Base-by-base conservation (phyloP, 2,329 filamentous ascomycete species). In the Tolypocladium paradoxum region DNA sequence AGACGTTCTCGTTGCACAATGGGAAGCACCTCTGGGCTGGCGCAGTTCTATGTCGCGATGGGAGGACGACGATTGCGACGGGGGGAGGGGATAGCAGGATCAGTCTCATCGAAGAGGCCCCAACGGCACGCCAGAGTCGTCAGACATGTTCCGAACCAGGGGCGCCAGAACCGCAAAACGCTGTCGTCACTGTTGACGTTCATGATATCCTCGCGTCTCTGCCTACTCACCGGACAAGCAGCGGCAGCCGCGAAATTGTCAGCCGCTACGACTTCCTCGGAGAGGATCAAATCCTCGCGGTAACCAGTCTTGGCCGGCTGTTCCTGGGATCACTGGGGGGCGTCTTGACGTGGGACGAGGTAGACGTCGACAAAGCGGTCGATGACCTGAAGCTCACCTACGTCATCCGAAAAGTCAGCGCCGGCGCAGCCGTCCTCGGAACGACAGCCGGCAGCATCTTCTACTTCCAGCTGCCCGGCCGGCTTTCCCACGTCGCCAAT, bases 21-120 rank as follows among this genome's bases (percentile, higher is more conserved):
- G 93, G 93, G 7, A 99, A 96, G 68, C 90, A 96, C 64, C 83
- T 97, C 7, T 97, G 92, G 91, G 84, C 90, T 0, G 76, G 83
- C 37, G 81, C 80, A 14, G 55, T 77, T 8, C 59, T 67, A 2
- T 53, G 53, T 31, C 55, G 58, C 55, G 60, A 63, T 2, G 60
- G 64, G 1, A 59, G 66, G 16, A 66, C 73, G 0, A 56, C 76
- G 1, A 67, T 90, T 22, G 83, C 81, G 4, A 90, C 88, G 2
- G 93, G 93, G 14, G 93, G 89, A n/a, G 86, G 88, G 12, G 93
- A 99, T 68, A 86, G 90, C 18, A 82, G 77, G 57, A 76, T 85
- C 40, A 74, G 76, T 3, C 60, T 82, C n/a, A 70, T 79, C 31
- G 61, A 65, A 43, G 64, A 66, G n/a, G 34, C 54, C 7, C 14